Evolutionary conservation across 169 alveolate genomes (phyloP).

Genomic region (Plasmodium fragile): DNA sequence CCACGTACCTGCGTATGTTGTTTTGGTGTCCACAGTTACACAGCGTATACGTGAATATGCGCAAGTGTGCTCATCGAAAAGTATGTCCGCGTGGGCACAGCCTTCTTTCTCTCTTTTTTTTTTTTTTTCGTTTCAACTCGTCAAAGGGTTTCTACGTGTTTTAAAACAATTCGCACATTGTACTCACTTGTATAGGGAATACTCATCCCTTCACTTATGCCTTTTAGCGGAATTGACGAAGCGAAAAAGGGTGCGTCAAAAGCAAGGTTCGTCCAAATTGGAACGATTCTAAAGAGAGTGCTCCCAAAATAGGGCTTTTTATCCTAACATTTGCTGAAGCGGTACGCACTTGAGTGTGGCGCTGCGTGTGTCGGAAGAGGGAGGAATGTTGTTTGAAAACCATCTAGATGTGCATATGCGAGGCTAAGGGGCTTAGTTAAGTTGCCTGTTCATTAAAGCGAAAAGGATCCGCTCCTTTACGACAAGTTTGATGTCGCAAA

Average conservation of each 20-base stretch:
- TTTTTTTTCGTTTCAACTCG: background rate
- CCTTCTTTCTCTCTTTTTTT: slow-evolving; percentile 9
- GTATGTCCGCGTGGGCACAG: background rate
- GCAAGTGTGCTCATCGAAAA: background rate
- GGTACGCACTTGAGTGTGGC: background rate
- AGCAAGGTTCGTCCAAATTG: background rate
- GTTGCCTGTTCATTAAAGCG: background rate
- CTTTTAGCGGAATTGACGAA: background rate
- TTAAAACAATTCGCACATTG: background rate
- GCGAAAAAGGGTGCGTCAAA: background rate
- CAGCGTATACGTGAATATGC: background rate
- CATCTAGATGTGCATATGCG: background rate
- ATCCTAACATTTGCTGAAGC: background rate
- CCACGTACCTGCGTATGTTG: background rate
- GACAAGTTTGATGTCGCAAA: background rate
- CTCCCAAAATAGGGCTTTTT: background rate
- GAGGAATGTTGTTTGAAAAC: background rate
- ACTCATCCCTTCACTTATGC: background rate
- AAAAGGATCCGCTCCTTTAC: background rate
- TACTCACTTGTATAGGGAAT: background rate
- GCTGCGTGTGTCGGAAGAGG: background rate
- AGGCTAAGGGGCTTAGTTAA: background rate
- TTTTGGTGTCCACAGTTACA: background rate
- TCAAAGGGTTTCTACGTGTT: background rate
- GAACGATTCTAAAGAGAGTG: background rate